These are phyloP conservation scores for Talaromyces trachyspermus DNA, from an alignment of 495 filamentous ascomycete genomes.

Conservation along the genomic window DNA sequence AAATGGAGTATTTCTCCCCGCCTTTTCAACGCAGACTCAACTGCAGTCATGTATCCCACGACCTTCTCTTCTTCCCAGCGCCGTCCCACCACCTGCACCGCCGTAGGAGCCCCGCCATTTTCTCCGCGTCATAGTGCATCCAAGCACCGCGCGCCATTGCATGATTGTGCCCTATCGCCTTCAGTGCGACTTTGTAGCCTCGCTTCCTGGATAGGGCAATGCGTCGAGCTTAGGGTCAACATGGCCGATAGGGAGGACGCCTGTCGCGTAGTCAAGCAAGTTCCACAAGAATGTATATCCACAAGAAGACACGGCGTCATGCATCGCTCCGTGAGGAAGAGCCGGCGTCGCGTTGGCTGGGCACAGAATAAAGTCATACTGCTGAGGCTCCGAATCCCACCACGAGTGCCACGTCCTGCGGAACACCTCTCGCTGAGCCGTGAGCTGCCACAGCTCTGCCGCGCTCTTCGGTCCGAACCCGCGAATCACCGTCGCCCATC, in stretches of 20 bases:
- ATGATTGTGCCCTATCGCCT: constrained; percentile 47
- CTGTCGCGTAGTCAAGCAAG: constrained; percentile 80
- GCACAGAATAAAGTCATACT: constrained; percentile 73
- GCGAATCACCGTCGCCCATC: constrained; percentile 71
- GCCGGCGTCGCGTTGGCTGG: constrained; percentile 89
- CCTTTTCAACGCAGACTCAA: constrained; percentile 64
- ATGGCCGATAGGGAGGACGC: constrained; percentile 79
- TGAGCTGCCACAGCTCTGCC: constrained; percentile 74
- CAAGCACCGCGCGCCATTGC: constrained; percentile 78
- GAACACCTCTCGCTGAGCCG: constrained; percentile 68
- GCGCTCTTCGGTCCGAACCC: constrained; percentile 64
- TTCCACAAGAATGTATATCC: constrained; percentile 98
- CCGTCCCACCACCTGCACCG: constrained; percentile 76
- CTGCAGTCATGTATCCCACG: constrained; percentile 69
- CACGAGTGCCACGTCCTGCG: constrained; percentile 72
- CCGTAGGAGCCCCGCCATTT: constrained; percentile 84
- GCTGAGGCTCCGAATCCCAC: constrained; percentile 59
- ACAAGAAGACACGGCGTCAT: constrained; percentile 76
- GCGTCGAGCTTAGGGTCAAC: constrained; percentile 65
- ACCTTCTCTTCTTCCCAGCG: constrained; percentile 91
- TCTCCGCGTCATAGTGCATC: constrained; percentile 73
- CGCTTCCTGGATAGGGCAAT: constrained; percentile 29
- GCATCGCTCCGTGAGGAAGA: constrained; percentile 81
- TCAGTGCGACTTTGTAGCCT: constrained; percentile 42
- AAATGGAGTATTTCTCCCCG: constrained; percentile 52